Percentiles rank a stretch among this genome's conserved stretches.
Conservation (phyloP, 2,329 filamentous ascomycete species). For the Diaporthe vaccinii region DNA sequence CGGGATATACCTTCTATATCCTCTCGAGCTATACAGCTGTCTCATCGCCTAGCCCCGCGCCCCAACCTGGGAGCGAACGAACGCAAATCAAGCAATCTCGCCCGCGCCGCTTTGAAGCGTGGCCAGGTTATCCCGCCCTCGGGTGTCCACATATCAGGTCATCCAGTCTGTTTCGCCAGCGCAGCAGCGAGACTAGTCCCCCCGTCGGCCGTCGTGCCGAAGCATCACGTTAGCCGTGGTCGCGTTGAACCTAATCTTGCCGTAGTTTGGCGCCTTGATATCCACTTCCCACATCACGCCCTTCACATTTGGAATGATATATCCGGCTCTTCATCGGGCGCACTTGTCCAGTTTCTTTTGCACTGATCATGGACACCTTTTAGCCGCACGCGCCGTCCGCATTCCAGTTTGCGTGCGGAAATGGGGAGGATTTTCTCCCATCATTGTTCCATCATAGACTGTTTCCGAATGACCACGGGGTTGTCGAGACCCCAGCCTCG, state of each 20-base stretch:
- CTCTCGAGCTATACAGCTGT: background rate
- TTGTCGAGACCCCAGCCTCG: background rate
- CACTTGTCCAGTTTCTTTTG: background rate
- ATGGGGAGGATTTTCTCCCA: background rate
- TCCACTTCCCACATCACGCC: background rate
- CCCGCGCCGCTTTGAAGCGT: background rate
- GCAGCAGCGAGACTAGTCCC: slow-evolving; percentile 15
- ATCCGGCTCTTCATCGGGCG: background rate
- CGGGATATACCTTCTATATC: background rate
- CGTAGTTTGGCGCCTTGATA: background rate
- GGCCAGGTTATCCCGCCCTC: slow-evolving; percentile 11
- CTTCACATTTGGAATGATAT: background rate
- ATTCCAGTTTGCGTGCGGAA: too few species aligned
- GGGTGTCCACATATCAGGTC: background rate
- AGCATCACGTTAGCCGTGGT: background rate
- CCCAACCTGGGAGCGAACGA: background rate
- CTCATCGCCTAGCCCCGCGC: background rate
- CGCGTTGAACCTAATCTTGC: background rate
- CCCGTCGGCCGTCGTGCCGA: background rate
- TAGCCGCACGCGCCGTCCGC: background rate
- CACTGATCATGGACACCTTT: slow-evolving; percentile 2
- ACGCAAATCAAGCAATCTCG: background rate
- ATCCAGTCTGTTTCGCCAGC: background rate
- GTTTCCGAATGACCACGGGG: background rate
- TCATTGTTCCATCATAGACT: slow-evolving; percentile 20